Evolutionary conservation across 2,329 filamentous ascomycete genomes (phyloP).

Genomic region (Falciphora oryzae): DNA sequence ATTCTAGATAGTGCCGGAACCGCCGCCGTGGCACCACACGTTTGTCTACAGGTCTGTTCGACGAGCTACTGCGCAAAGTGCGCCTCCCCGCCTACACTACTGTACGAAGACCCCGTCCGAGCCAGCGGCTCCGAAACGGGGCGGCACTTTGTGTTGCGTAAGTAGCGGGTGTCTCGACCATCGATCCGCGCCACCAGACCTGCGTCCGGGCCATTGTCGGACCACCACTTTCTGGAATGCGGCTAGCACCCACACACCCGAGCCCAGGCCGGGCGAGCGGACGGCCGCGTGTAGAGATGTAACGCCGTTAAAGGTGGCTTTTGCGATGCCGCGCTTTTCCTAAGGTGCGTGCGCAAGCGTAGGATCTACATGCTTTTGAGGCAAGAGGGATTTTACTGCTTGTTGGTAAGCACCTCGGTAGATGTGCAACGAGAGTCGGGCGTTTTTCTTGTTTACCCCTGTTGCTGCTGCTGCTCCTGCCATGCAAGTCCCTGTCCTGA

Average conservation of each 20-base stretch:
- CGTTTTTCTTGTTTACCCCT: too few relatives aligned
- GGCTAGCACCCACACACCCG: background rate
- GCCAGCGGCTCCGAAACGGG: background rate
- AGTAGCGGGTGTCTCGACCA: background rate
- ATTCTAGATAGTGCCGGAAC: background rate
- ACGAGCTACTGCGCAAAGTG: background rate
- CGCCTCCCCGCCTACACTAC: background rate
- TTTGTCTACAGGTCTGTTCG: background rate
- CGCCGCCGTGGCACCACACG: too few relatives aligned
- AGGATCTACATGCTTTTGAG: background rate
- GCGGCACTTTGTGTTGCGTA: background rate
- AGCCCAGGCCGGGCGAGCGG: background rate
- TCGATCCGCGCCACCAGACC: too few relatives aligned
- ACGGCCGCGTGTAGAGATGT: background rate
- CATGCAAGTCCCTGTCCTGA: background rate
- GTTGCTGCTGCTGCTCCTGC: background rate
- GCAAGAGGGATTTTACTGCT: too few relatives aligned
- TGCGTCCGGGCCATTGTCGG: too few relatives aligned
- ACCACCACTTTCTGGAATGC: background rate
- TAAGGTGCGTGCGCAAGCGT: background rate
- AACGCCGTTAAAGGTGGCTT: background rate
- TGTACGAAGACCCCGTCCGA: background rate
- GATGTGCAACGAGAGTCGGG: background rate
- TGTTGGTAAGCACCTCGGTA: background rate
- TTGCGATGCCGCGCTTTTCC: background rate